Evolutionary conservation across 2,329 filamentous ascomycete species (phyloP).

Genomic region (Colletotrichum kahawae): DNA sequence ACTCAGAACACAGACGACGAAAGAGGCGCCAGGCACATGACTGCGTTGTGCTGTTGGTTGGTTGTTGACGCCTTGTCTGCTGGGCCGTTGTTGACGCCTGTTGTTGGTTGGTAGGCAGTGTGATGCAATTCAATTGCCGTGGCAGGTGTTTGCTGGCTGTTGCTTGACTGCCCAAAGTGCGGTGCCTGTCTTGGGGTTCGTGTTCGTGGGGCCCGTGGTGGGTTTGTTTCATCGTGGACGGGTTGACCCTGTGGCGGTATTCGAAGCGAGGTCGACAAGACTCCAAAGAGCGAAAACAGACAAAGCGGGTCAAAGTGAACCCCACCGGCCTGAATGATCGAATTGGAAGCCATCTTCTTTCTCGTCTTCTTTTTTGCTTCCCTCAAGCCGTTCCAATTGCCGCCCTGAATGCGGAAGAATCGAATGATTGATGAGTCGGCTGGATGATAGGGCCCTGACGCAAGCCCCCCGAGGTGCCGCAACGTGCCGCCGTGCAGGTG

Average conservation of each 20-base stretch:
- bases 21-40: background rate
- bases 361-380: background rate
- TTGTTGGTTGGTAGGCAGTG: background rate
- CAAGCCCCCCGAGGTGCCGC: background rate
- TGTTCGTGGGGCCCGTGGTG: background rate
- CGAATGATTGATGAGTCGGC: background rate
- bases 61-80: background rate
- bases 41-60: background rate
- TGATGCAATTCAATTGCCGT: background rate
- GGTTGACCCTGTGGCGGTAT: background rate
- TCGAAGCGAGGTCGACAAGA: background rate
- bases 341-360: background rate
- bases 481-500: background rate
- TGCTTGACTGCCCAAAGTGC: background rate
- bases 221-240: slow-evolving; percentile 11
- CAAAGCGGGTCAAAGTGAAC: background rate
- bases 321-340: background rate
- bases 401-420: background rate
- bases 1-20: background rate
- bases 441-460: background rate
- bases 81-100: background rate
- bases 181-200: background rate
- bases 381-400: background rate
- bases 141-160: background rate
- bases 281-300: background rate